Percentiles rank a stretch among this genome's conserved stretches.
These are phyloP conservation scores for Perilla frutescens DNA, from an alignment of 257 asterid species.

Conservation along the genomic window DNA sequence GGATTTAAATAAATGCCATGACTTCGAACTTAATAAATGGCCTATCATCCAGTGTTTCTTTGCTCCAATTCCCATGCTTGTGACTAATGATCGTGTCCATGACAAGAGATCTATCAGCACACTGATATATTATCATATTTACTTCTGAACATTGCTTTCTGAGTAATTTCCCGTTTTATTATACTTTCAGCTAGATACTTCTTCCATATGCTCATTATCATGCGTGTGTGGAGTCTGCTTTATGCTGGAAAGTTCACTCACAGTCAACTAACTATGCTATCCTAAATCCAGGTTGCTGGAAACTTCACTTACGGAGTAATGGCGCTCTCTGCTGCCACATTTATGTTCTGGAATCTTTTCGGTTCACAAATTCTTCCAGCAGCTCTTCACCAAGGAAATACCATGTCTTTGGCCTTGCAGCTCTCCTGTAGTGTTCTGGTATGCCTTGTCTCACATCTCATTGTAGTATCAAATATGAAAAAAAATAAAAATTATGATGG, in stretches of 20 bases:
- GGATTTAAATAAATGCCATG: background rate
- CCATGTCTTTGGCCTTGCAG: slow-evolving; percentile 93
- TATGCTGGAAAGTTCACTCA: slow-evolving; percentile 23
- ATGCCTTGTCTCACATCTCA: slow-evolving; percentile 25
- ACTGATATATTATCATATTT: slow-evolving; percentile 3
- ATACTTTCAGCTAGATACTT: slow-evolving; percentile 12
- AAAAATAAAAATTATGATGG: background rate
- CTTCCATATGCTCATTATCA: slow-evolving; percentile 17
- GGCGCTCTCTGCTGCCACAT: slow-evolving; percentile 96
- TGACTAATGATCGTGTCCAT: background rate
- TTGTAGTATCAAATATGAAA: background rate
- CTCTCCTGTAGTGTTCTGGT: slow-evolving; percentile 99
- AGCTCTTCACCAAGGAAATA: slow-evolving; percentile 84
- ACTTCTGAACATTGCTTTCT: slow-evolving; percentile 14
- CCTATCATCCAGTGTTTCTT: slow-evolving; percentile 11
- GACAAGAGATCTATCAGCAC: background rate
- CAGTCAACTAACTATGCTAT: slow-evolving; percentile 28
- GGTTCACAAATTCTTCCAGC: slow-evolving; percentile 86
- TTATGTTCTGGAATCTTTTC: slow-evolving; percentile 88
- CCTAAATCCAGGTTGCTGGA: slow-evolving; percentile 82
- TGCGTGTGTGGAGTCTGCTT: slow-evolving; percentile 18
- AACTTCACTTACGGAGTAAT: slow-evolving; percentile 96
- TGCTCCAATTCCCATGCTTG: background rate
- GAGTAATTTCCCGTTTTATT: slow-evolving; percentile 2
- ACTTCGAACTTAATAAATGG: background rate